Evolutionary conservation across 1,284 basidiomycete species (phyloP).

Genomic region (Hemileia vastatrix): DNA sequence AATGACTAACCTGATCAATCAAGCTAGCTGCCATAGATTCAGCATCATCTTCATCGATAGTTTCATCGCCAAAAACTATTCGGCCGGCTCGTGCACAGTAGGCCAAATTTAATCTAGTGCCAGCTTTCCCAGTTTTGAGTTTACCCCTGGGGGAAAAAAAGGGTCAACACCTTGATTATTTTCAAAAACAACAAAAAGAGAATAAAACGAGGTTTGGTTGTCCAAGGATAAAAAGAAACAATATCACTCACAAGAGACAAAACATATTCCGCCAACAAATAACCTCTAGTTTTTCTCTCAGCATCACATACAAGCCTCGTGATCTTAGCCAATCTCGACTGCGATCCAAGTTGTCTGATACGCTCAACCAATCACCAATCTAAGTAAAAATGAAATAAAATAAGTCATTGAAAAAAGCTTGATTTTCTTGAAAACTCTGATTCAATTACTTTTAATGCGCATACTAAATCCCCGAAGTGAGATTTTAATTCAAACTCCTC

Average conservation of each 20-base stretch:
- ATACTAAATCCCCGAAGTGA: conserved; percentile 32
- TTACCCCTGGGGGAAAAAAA: conserved; percentile 24
- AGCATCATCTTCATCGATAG: conserved; percentile 43
- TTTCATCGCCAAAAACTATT: conserved; percentile 38
- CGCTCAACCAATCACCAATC: conserved; percentile 38
- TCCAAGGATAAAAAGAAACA: too few species aligned
- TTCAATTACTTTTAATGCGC: conserved; percentile 22
- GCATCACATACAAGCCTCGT: conserved; percentile 43
- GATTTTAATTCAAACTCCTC: conserved; percentile 34
- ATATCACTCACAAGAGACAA: conserved; percentile 40
- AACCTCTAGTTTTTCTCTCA: conserved; percentile 45
- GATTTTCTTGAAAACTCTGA: background rate
- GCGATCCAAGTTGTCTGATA: conserved; percentile 35
- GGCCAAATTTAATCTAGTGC: conserved; percentile 41
- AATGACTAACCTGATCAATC: conserved; percentile 42
- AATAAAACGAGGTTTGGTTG: background rate
- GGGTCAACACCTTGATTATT: too few species aligned
- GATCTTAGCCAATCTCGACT: conserved; percentile 41
- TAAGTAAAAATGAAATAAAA: conserved; percentile 16
- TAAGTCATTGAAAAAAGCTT: background rate
- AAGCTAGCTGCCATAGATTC: conserved; percentile 45
- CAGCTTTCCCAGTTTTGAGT: conserved; percentile 24
- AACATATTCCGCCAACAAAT: conserved; percentile 47
- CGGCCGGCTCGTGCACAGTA: conserved; percentile 36
- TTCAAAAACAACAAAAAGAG: background rate